Conservation (phyloP, 805 yeast species). For the Hermanozyma aechmeae region DNA sequence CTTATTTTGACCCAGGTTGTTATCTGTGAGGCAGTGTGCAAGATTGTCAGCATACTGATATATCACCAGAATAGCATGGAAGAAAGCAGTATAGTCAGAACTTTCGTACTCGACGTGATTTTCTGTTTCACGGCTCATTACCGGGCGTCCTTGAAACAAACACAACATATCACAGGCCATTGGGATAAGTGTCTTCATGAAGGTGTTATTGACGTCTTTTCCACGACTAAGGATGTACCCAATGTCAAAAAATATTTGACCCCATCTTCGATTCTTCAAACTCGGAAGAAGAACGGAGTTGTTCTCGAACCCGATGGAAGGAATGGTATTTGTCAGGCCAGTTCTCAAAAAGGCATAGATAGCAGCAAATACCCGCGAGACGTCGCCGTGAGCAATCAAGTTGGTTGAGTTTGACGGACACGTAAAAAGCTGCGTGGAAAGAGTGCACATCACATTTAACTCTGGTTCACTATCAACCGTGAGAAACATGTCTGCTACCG, state of each 20-base stretch:
- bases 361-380: conserved; percentile 51
- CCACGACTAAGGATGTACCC: conserved; percentile 71
- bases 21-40: conserved; percentile 34
- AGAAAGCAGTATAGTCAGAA: conserved; percentile 68
- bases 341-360: conserved; percentile 55
- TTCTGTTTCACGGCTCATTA: conserved; percentile 60
- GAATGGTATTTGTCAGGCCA: conserved; percentile 39
- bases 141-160: conserved; percentile 72
- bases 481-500: conserved; percentile 60
- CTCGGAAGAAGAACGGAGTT: conserved; percentile 32
- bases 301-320: conserved; percentile 24
- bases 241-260: conserved; percentile 70
- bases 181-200: conserved; percentile 36
- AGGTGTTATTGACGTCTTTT: conserved; percentile 40
- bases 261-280: conserved; percentile 64
- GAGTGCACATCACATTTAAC: conserved; percentile 56
- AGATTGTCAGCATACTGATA: conserved; percentile 51
- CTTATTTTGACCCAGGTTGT: not conserved
- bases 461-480: conserved; percentile 84
- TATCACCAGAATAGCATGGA: conserved; percentile 60
- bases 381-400: conserved; percentile 55
- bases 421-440: conserved; percentile 82
- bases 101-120: conserved; percentile 89
- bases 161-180: conserved; percentile 58
- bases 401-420: conserved; percentile 73